A percentile compares a stretch with the other conserved stretches of the same genome.
Conservation (phyloP, 495 filamentous ascomycete genomes). For the Hypoxylon trugodes region DNA sequence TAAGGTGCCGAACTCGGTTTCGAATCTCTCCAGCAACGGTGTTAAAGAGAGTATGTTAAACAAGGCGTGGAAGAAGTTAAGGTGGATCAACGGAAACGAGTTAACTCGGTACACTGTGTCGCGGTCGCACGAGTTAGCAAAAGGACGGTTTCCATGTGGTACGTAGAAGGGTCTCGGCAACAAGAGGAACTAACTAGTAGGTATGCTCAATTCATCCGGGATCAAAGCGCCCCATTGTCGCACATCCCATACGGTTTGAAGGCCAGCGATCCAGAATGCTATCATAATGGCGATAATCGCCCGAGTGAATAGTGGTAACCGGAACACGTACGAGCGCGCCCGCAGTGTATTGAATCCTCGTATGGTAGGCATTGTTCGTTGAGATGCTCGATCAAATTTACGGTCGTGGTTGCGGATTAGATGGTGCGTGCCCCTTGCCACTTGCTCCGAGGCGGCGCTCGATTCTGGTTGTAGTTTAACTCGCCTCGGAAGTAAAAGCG, state of each 20-base stretch:
- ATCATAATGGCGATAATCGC: constrained; percentile 73
- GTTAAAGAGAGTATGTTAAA: constrained; percentile 81
- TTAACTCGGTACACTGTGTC: constrained; percentile 87
- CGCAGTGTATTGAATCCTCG: constrained; percentile 55
- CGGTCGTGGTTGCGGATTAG: background rate
- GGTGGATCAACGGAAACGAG: constrained; percentile 89
- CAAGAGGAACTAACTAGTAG: constrained; percentile 70
- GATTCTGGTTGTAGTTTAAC: background rate
- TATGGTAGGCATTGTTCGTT: constrained; percentile 48
- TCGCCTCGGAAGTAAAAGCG: background rate
- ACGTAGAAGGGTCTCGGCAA: background rate
- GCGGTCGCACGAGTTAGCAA: constrained; percentile 22
- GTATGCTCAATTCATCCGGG: constrained; percentile 75
- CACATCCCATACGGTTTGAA: constrained; percentile 73
- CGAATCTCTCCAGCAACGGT: constrained; percentile 90
- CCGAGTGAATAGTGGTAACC: constrained; percentile 88
- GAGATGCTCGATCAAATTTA: background rate
- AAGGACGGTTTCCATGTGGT: background rate
- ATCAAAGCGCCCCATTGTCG: constrained; percentile 78
- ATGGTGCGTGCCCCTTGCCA: too few species aligned
- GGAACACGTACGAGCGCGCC: constrained; percentile 72
- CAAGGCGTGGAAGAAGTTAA: constrained; percentile 77
- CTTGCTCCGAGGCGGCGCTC: background rate
- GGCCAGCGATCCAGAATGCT: constrained; percentile 69
- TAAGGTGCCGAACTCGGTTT: constrained; percentile 92